phyloP scores from a whole-genome alignment of 2,329 filamentous ascomycete species.

The Lasiodiplodia citricola region DNA sequence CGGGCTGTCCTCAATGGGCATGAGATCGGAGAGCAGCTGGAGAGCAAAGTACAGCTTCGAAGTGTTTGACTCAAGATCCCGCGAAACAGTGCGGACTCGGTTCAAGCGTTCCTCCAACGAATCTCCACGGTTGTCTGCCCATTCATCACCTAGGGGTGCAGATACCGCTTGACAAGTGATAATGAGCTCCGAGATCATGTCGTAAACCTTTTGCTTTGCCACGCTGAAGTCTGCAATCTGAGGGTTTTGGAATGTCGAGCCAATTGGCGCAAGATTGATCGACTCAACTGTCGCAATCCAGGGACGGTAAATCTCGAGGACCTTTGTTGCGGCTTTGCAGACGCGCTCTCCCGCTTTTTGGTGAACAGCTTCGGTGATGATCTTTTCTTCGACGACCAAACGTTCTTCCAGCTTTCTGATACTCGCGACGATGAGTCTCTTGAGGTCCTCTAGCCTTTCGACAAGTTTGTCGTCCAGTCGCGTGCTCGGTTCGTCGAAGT shows the following conservation, averaged over 20 bases:
- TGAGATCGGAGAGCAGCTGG: constrained; percentile 83
- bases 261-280: constrained; percentile 82
- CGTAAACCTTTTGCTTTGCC: constrained; percentile 93
- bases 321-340: constrained; percentile 76
- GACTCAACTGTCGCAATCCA: constrained; percentile 92
- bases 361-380: constrained; percentile 79
- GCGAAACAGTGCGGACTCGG: constrained; percentile 76
- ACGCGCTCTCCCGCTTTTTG: constrained; percentile 81
- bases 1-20: constrained; percentile 54
- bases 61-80: constrained; percentile 83
- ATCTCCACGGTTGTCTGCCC: constrained; percentile 89
- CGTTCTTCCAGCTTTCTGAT: constrained; percentile 88
- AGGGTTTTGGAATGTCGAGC: constrained; percentile 79
- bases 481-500: constrained; percentile 81
- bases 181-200: constrained; percentile 88
- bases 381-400: constrained; percentile 76
- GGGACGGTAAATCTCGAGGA: constrained; percentile 85
- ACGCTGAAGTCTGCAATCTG: constrained; percentile 85
- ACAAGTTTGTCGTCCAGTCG: constrained; percentile 77
- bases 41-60: constrained; percentile 87
- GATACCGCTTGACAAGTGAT: constrained; percentile 90
- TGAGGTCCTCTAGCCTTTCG: constrained; percentile 83
- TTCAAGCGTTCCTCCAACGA: constrained; percentile 85
- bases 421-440: constrained; percentile 81
- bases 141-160: constrained; percentile 90